phyloP scores from a whole-genome alignment of 108 stramenopile species.

The Fragilariopsis cylindrus region DNA sequence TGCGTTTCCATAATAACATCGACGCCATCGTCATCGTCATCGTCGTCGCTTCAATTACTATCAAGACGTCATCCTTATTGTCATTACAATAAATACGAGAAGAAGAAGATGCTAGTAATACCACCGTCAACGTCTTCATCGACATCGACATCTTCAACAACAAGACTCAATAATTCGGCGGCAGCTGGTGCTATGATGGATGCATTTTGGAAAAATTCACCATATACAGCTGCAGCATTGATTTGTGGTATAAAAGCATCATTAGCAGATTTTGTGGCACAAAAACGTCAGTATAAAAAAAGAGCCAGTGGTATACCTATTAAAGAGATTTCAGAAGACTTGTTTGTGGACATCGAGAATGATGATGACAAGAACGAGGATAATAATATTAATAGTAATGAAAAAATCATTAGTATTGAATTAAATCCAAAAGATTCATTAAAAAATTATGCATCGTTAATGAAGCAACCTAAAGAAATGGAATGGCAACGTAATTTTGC shows the following conservation, averaged over 20 bases:
- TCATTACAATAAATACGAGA: no score
- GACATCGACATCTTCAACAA: no score
- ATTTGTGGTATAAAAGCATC: conserved; percentile 40
- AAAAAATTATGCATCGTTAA: not conserved
- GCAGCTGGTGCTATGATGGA: not conserved
- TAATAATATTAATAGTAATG: not conserved
- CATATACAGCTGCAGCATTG: conserved; percentile 36
- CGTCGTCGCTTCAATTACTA: no score
- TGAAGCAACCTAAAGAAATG: not conserved
- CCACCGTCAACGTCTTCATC: no score
- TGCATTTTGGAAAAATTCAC: conserved; percentile 30
- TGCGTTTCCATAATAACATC: no score
- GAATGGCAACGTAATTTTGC: conserved; percentile 44
- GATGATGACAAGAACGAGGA: not conserved
- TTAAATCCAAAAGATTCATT: not conserved
- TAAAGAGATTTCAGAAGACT: not conserved
- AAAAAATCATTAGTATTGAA: not conserved
- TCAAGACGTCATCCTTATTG: no score
- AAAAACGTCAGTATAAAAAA: conserved; percentile 29
- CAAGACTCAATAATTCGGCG: not conserved
- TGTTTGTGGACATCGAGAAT: not conserved
- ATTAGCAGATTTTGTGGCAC: conserved; percentile 42
- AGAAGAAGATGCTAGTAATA: no score
- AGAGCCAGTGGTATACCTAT: not conserved
- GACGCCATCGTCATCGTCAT: no score